Evolutionary conservation across 2,329 filamentous ascomycete species (phyloP).

Genomic region (Aspergillus ibericus): DNA sequence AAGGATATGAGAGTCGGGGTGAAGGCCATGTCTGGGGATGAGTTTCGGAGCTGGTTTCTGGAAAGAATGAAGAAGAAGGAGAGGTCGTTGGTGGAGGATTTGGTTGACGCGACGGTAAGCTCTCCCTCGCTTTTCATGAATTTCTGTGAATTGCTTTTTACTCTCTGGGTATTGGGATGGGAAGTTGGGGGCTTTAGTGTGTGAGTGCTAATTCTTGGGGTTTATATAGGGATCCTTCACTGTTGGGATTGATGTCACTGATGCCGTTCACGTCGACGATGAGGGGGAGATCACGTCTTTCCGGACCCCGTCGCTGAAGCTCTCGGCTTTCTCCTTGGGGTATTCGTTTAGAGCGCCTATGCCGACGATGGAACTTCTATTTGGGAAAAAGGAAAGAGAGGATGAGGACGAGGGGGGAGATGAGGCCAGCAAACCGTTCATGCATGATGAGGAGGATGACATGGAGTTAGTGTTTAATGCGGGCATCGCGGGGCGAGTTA

Average conservation of each 20-base stretch:
- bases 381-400: slow-evolving; percentile 15
- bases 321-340: slow-evolving; percentile 30
- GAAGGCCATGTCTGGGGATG: slow-evolving; percentile 37
- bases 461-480: slow-evolving; percentile 34
- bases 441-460: slow-evolving; percentile 10
- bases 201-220: slow-evolving; percentile 1
- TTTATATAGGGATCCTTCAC: slow-evolving; percentile 31
- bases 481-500: slow-evolving; percentile 33
- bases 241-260: slow-evolving; percentile 36
- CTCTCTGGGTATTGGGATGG: background rate
- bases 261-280: slow-evolving; percentile 33
- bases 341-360: slow-evolving; percentile 40
- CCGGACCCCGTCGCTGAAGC: slow-evolving; percentile 26
- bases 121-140: background rate
- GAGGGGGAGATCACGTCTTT: slow-evolving; percentile 31
- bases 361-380: slow-evolving; percentile 24
- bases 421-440: background rate
- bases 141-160: background rate
- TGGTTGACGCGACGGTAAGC: slow-evolving; percentile 42
- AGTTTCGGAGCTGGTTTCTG: slow-evolving; percentile 45
- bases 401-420: slow-evolving; percentile 17
- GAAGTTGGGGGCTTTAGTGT: background rate
- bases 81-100: slow-evolving; percentile 34
- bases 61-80: slow-evolving; percentile 43
- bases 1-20: slow-evolving; percentile 40